phyloP scores from a whole-genome alignment of 257 asterid species.

The Ehretia macrophylla region DNA sequence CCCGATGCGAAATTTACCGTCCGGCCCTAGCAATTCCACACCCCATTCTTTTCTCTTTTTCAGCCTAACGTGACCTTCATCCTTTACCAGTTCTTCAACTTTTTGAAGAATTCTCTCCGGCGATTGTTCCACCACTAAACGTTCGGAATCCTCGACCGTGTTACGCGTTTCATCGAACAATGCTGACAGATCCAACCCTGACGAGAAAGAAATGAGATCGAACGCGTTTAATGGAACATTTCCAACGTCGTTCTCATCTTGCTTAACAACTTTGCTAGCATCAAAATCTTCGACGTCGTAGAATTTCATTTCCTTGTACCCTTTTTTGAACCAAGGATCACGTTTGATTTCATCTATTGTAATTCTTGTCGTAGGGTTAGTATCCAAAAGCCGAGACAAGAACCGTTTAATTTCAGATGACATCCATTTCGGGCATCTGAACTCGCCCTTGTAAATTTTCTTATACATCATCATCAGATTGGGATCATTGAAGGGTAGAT shows the following conservation, averaged over 20 bases:
- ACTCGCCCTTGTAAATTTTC: slow-evolving; percentile 76
- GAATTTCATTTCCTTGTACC: slow-evolving; percentile 29
- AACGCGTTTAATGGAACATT: slow-evolving; percentile 52
- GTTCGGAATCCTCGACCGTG: slow-evolving; percentile 38
- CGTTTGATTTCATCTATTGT: slow-evolving; percentile 62
- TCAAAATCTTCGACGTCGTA: slow-evolving; percentile 22
- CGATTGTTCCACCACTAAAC: slow-evolving; percentile 44
- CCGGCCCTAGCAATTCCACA: slow-evolving; percentile 53
- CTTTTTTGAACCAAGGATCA: slow-evolving; percentile 77
- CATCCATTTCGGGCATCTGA: slow-evolving; percentile 80
- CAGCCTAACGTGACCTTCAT: slow-evolving; percentile 30
- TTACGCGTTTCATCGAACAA: slow-evolving; percentile 37
- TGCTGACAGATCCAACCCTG: slow-evolving; percentile 68
- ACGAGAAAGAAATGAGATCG: slow-evolving; percentile 69
- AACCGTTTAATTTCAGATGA: slow-evolving; percentile 72
- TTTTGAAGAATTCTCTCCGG: slow-evolving; percentile 54
- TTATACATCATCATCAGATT: slow-evolving; percentile 45
- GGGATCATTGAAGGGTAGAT: slow-evolving; percentile 62
- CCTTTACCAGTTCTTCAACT: slow-evolving; percentile 49
- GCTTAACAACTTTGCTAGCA: slow-evolving; percentile 15
- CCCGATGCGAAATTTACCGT: slow-evolving; percentile 47
- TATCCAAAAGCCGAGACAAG: slow-evolving; percentile 57
- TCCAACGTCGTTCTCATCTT: slow-evolving; percentile 30
- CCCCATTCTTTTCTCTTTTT: slow-evolving; percentile 46
- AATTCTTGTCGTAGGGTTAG: slow-evolving; percentile 64